Base-by-base conservation (phyloP, 2,329 filamentous ascomycete genomes). In the Apiospora saccharicola region DNA sequence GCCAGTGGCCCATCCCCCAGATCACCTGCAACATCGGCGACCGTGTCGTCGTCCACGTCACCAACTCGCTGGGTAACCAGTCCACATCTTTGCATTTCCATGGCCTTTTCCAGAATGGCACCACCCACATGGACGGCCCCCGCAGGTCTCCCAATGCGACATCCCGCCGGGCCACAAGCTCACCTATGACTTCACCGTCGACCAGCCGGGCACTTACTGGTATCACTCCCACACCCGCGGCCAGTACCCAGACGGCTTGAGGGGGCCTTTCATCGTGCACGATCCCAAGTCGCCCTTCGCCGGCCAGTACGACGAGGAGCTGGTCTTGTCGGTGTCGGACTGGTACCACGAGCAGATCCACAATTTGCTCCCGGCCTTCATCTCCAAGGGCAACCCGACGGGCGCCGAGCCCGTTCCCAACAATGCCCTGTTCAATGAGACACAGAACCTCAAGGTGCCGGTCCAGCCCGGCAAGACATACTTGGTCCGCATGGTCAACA, bases 121-220 rank as follows among this genome's bases (percentile, higher is more conserved):
- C 89, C 0, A 88, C 85, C 13, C 85, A 91, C 69, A 94, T 94
- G 90, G 93, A 96, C 80, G 93, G 93, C 0, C 89, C 0, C 82
- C 83, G 0, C 86, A 87, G 67, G 89, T 93, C 37, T 89, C 91
- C 0, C 93, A 95, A 79, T 94, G 91, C 75, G 80, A 86, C 1
- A 91, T 95, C 71, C 83, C 86, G 0, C 88, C 92, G 0, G 92
- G 92, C 4, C 82, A 83, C n/a, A 87, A 84, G 14, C 91, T 94
- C 76, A 90, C 88, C 2, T 95, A 94, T 80, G 88, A 92, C 79
- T 93, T 94, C 78, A 91, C 87, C 2, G 89, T 92, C 79, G 78
- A 90, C 68, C 92, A 94, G 83, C 87, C 91, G 0, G 93, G 93
- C 41, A 93, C 92, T 0, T 95, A 94, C 81, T 95, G 93, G 93